These are phyloP conservation scores for Phycomyces nitens DNA, from an alignment of 192 early-diverging fungal genomes.

Conservation along the genomic window DNA sequence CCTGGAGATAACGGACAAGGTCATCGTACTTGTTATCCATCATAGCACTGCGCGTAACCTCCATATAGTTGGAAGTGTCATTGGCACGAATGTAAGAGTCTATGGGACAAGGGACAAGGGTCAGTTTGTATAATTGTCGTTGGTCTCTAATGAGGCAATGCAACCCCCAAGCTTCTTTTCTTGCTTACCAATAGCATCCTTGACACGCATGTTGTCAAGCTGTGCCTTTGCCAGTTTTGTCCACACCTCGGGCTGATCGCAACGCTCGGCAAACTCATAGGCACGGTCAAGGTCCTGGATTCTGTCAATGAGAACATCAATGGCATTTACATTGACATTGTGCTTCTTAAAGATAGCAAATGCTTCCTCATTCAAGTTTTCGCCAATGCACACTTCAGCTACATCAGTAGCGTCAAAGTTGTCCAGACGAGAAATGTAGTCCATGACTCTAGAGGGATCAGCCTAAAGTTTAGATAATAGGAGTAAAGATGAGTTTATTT, in stretches of 20 bases:
- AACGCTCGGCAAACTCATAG: slow-evolving; percentile 91
- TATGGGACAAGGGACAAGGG: slow-evolving; percentile 2
- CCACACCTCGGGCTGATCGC: slow-evolving; percentile 92
- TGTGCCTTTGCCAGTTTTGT: slow-evolving; percentile 94
- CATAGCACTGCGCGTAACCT: slow-evolving; percentile 81
- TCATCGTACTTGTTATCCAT: slow-evolving; percentile 91
- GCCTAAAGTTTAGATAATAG: slow-evolving; percentile 42
- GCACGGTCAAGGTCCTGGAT: slow-evolving; percentile 93
- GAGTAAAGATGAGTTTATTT: background rate
- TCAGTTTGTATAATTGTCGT: too few relatives aligned
- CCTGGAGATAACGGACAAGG: slow-evolving; percentile 88
- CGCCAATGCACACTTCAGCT: slow-evolving; percentile 90
- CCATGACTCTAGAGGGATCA: slow-evolving; percentile 90
- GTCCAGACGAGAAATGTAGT: slow-evolving; percentile 90
- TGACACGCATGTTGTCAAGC: slow-evolving; percentile 82
- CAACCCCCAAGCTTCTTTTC: too few relatives aligned
- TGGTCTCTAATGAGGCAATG: too few relatives aligned
- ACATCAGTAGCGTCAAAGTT: slow-evolving; percentile 98
- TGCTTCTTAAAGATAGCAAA: slow-evolving; percentile 96
- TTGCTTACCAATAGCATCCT: slow-evolving; percentile 79
- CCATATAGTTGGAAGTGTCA: slow-evolving; percentile 83
- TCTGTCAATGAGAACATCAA: slow-evolving; percentile 90
- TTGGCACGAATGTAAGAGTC: slow-evolving; percentile 97
- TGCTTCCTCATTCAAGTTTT: slow-evolving; percentile 91
- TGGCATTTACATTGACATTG: slow-evolving; percentile 82